phyloP scores from a whole-genome alignment of 805 yeast genomes.

The Lachancea meyersii region DNA sequence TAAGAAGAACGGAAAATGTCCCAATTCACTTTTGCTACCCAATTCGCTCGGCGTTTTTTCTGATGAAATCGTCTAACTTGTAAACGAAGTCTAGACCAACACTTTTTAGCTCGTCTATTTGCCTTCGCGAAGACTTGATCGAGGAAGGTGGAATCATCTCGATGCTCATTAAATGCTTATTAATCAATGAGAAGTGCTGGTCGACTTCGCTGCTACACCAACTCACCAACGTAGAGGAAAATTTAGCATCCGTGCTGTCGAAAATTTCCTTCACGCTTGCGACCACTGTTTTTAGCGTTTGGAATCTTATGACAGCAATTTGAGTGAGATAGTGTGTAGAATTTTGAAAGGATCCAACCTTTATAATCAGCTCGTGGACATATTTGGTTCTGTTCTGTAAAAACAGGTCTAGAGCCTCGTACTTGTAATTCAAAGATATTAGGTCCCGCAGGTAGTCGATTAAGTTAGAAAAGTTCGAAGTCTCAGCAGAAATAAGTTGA shows the following conservation, averaged over 20 bases:
- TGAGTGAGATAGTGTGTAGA: constrained; percentile 59
- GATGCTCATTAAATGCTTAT: constrained; percentile 62
- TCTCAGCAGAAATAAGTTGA: constrained; percentile 29
- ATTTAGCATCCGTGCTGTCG: constrained; percentile 30
- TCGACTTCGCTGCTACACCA: constrained; percentile 69
- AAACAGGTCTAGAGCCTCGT: constrained; percentile 44
- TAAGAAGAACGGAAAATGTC: too few species aligned
- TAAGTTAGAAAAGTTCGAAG: constrained; percentile 26
- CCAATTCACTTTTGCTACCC: too few species aligned
- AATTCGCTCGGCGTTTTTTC: constrained; percentile 17
- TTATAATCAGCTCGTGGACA: constrained; percentile 43
- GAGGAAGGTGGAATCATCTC: constrained; percentile 47
- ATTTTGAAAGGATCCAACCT: constrained; percentile 41
- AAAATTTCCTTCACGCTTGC: constrained; percentile 48
- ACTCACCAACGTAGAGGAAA: constrained; percentile 58
- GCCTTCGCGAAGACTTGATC: constrained; percentile 50
- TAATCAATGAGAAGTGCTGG: constrained; percentile 51
- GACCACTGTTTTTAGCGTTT: constrained; percentile 53
- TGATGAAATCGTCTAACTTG: constrained; percentile 43
- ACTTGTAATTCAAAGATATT: constrained; percentile 38
- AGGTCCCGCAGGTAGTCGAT: constrained; percentile 29
- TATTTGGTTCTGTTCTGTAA: constrained; percentile 43
- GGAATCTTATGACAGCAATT: constrained; percentile 56
- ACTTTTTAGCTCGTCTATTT: constrained; percentile 53
- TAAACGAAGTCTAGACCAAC: constrained; percentile 73